Evolutionary conservation across 2,329 filamentous ascomycete genomes (phyloP).

Genomic region (Triangularia setosa): DNA sequence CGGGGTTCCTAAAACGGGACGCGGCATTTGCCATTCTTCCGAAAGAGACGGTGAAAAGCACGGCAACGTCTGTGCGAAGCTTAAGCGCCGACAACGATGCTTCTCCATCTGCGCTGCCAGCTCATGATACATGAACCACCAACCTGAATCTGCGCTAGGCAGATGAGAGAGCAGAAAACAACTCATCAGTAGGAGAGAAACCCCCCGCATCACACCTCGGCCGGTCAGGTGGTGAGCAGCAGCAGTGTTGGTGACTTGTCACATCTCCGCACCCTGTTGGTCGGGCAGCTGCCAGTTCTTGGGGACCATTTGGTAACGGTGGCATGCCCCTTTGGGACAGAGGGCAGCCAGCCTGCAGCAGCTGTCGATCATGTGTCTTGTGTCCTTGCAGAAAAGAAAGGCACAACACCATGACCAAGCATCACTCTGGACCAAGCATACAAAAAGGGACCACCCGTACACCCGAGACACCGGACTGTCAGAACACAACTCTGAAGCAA

Average conservation of each 20-base stretch:
- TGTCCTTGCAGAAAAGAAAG: slow-evolving; percentile 1
- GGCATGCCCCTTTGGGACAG: neutral
- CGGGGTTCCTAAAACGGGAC: neutral
- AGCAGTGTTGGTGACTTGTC: neutral
- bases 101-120: neutral
- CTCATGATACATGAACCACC: neutral
- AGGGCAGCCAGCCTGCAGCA: slow-evolving; percentile 4
- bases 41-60: neutral
- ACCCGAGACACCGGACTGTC: slow-evolving; percentile 7
- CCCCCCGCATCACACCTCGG: neutral
- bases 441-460: slow-evolving; percentile 7
- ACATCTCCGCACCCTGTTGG: neutral
- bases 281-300: neutral
- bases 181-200: too few species aligned
- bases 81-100: neutral
- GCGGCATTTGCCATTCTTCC: neutral
- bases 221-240: neutral
- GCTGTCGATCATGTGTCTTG: neutral
- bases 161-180: too few species aligned
- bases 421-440: neutral
- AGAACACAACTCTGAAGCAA: neutral
- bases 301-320: neutral
- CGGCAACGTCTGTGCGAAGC: neutral
- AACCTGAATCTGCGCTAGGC: too few species aligned
- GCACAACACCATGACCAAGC: neutral